Evolutionary conservation across 2,329 filamentous ascomycete genomes (phyloP), one percentile per base, ranked within the genome.

Genomic region (Cercospora nicotianae): DNA sequence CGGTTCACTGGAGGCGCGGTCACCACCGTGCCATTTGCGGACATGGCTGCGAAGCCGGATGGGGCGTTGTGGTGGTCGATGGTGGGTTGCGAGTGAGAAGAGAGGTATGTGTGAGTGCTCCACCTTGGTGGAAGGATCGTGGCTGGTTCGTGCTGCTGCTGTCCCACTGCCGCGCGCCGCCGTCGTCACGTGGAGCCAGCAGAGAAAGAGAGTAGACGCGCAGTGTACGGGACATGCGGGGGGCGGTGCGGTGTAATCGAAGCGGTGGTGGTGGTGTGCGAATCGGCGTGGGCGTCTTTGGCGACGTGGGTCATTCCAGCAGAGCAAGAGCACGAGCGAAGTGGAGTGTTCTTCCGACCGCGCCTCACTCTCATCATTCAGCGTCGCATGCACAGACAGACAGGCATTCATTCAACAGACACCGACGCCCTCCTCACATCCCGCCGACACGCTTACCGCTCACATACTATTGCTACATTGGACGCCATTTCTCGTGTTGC

Each of bases 1-100:
- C 92, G 89, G 81, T 97, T 97, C 62, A 94, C 90, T 18, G 79
- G 68, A 55, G 77, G 73, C 61, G 70, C 78, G 31, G 77, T 77
- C 31, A 79, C 72, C 72, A 81, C 75, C 74, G 30, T 39, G 23
- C 62, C 62, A 33, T 64, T 64, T 23, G 62, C 48, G 28, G 71
- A 66, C 69, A 70, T 70, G 58, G 62, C 82, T 73, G 74, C 26
- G 39, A 69, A 51, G 39, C 69, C 48, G n/a, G 65, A 68, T 69
- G 70, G 23, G 71, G 69, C n/a, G 68, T 69, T 75, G 80, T 75
- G 39, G 70, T 75, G 23, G 61, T 63, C 18, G 61, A 55, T 20
- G 26, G 45, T 31, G n/a, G 45, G 58, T 63, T 26, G 61, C n/a
- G 45, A 18, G 45, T n/a, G n/a, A 26, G 45, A 51, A 63, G 26